Base-by-base conservation (phyloP, 2,329 filamentous ascomycete species). In the Hirsutella minnesotensis region DNA sequence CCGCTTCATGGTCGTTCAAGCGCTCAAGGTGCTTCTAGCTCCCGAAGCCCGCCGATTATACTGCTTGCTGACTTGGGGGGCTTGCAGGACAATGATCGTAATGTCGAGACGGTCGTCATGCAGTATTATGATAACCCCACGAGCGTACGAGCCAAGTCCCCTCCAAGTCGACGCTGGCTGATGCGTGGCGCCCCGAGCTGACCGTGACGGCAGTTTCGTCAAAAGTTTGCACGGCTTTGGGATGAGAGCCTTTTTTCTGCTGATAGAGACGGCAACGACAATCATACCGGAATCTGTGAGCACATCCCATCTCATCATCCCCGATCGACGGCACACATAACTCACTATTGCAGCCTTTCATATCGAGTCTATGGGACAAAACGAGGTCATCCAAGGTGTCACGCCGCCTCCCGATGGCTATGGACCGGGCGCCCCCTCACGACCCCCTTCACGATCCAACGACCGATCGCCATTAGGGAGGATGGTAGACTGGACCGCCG, bases 371-470 rank as follows among this genome's bases (percentile, higher is more conserved):
- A 61, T 70, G 36, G 69, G 70, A 50, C 66, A 69, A 44, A 59
- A 58, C 46, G 55, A 54, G 30, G 53, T 68, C 30, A 64, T 72
- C 27, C 64, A 68, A 36, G 67, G 68, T 18, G 57, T 66, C 10
- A 62, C 67, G 7, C 63, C 68, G 29, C 60, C 61, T 2, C 54
- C 56, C 12, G 63, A 64, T 31, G 57, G 59, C 38, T 68, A 68
- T 44, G 62, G 61, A 30, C 59, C 60, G 9, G 64, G 62, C 22
- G 70, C 72, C 5, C 73, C 75, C 0, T 79, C 78, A 16, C 68
- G 77, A 44, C 78, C 78, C n/a, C 78, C 78, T 2, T 81, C 78
- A 19, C 65, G 77, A 57, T 66, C 71, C 37, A 73, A 72, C 46
- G 70, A 70, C 48, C 68, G 67, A 52, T 80, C 77, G 29, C 76